Evolutionary conservation across 768 basidiomycete species (phyloP).

Genomic region (Candolleomyces efflorescens): DNA sequence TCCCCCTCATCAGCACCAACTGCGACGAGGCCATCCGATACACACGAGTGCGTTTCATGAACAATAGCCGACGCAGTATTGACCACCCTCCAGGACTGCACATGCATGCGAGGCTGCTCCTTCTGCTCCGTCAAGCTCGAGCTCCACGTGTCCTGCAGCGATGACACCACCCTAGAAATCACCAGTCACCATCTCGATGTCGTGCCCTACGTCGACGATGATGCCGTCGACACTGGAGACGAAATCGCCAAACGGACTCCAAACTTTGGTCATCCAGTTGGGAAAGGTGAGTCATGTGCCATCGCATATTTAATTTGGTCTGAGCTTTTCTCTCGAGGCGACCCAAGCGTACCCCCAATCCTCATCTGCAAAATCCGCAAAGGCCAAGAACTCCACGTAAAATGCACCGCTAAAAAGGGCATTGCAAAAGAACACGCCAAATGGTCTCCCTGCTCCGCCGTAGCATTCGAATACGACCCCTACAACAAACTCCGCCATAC

Average conservation of each 20-base stretch:
- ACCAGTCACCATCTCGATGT: slow-evolving; percentile 84
- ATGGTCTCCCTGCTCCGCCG: slow-evolving; percentile 95
- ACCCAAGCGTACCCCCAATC: slow-evolving; percentile 60
- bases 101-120: slow-evolving; percentile 77
- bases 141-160: slow-evolving; percentile 73
- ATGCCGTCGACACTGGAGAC: slow-evolving; percentile 46
- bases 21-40: slow-evolving; percentile 87
- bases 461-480: slow-evolving; percentile 97
- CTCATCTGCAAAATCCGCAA: slow-evolving; percentile 90
- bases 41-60: slow-evolving; percentile 48
- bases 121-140: slow-evolving; percentile 82
- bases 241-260: slow-evolving; percentile 71
- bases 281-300: slow-evolving; percentile 61
- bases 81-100: slow-evolving; percentile 71
- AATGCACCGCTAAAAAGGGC: slow-evolving; percentile 93
- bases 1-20: slow-evolving; percentile 83
- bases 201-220: slow-evolving; percentile 31
- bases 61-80: background rate
- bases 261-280: slow-evolving; percentile 78
- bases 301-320: slow-evolving; percentile 5
- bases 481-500: slow-evolving; percentile 97
- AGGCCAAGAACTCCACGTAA: slow-evolving; percentile 84
- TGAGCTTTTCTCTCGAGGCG: slow-evolving; percentile 39
- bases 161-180: slow-evolving; percentile 73
- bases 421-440: slow-evolving; percentile 99